Percentiles rank a stretch among this genome's conserved stretches.
These are phyloP conservation scores for Boletus patriciae DNA, from an alignment of 768 basidiomycete genomes.

Conservation along the genomic window DNA sequence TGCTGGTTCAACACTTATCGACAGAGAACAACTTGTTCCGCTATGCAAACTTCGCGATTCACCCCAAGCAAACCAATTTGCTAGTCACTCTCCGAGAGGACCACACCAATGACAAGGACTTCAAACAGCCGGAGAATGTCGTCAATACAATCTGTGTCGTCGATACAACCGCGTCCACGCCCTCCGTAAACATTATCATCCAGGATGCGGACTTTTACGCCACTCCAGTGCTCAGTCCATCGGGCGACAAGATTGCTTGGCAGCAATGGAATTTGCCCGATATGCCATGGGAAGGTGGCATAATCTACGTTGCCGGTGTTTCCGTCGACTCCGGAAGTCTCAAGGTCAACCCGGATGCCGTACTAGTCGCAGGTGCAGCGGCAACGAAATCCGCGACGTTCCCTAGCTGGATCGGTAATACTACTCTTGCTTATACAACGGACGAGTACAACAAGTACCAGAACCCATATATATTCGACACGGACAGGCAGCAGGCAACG, in stretches of 20 bases:
- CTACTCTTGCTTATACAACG: constrained; percentile 54
- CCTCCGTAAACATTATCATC: constrained; percentile 41
- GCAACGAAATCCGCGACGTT: constrained; percentile 37
- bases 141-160: constrained; percentile 56
- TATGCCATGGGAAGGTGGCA: constrained; percentile 66
- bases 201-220: constrained; percentile 69
- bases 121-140: constrained; percentile 36
- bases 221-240: constrained; percentile 53
- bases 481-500: constrained; percentile 30
- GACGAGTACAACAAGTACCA: constrained; percentile 59
- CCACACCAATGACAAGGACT: constrained; percentile 42
- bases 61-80: constrained; percentile 50
- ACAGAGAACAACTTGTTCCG: constrained; percentile 32
- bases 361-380: constrained; percentile 49
- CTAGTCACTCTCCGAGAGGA: constrained; percentile 66
- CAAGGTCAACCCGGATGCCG: constrained; percentile 34
- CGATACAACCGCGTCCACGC: constrained; percentile 35
- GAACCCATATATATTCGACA: constrained; percentile 42
- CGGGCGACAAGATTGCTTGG: constrained; percentile 57
- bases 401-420: constrained; percentile 43
- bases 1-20: constrained; percentile 5
- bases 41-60: constrained; percentile 52
- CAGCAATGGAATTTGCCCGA: constrained; percentile 63
- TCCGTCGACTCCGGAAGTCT: neutral
- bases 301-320: constrained; percentile 52